Base-by-base conservation (phyloP, 1,284 basidiomycete genomes). In the Xerocomus cyaneibrunnescens region DNA sequence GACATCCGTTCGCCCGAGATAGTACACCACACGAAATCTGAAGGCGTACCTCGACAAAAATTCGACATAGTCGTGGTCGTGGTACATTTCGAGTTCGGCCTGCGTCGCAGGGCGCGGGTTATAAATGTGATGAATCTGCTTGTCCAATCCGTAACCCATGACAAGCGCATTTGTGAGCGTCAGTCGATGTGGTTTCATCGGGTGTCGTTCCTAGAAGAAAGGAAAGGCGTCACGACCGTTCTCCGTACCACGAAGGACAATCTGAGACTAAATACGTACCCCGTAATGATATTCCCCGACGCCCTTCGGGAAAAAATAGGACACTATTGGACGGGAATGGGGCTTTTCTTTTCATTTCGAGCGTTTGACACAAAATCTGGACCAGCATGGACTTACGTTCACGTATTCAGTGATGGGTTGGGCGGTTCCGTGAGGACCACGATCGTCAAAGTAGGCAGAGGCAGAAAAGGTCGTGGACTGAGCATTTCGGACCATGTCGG, bases 221-320 rank as follows among this genome's bases (percentile, higher is more conserved):
- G 21, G 13, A 34, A 36, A 22, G 12, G 23, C 0, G 16, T 52
- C 37, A 42, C 30, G 19, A 48, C 31, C 30, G 39, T 39, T 16
- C 21, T 8, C 14, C 28, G 4, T 42, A 14, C 22, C n/a, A n/a
- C n/a, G n/a, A n/a, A n/a, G 16, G 23, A 38, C 19, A 5, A 17
- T n/a, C 5, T 8, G 1, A 1, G 12, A 23, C 2, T 21, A 7
- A 31, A 7, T 16, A 72, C 84, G 53, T 74, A 94, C 94, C 54
- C 94, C 95, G 74, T 95, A 97, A 68, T 98, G 94, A 70, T 94
- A 93, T 61, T 93, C 88, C 2, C 97, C 97, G 3, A 98, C 92
- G 48, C 90, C 91, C 69, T 91, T 89, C 0, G 96, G 92, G 63
- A 90, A 94, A 73, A 97, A 99, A 72, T 98, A 99, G 13, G 94